Percentiles rank a stretch among this genome's conserved stretches.
These are phyloP conservation scores for Fonsecaea monophora DNA, from an alignment of 2,329 filamentous ascomycete genomes.

Conservation along the genomic window DNA sequence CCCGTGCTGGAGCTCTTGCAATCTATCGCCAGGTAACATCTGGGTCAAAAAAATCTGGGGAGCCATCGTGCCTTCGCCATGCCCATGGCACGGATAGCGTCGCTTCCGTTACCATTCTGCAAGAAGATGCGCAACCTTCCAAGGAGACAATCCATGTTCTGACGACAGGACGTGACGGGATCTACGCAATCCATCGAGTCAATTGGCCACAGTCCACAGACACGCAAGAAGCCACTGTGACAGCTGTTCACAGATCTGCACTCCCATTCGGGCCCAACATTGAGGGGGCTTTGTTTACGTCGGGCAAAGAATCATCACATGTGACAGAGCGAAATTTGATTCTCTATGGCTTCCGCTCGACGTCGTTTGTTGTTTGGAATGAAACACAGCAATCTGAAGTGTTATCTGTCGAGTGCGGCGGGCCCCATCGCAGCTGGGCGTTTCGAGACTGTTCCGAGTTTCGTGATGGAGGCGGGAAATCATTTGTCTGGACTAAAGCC, in stretches of 20 bases:
- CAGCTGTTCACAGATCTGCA: conserved; percentile 69
- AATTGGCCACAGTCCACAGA: conserved; percentile 7
- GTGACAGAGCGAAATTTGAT: conserved; percentile 60
- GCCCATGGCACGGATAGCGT: conserved; percentile 68
- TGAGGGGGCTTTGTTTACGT: conserved; percentile 70
- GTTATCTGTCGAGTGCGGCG: conserved; percentile 78
- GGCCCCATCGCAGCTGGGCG: conserved; percentile 79
- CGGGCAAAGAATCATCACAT: conserved; percentile 37
- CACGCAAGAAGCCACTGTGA: conserved; percentile 1
- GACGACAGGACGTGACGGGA: conserved; percentile 78
- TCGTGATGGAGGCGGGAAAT: conserved; percentile 38
- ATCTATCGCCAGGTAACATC: conserved; percentile 49
- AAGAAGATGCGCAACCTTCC: conserved; percentile 36
- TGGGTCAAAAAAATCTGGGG: conserved; percentile 32
- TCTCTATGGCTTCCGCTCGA: conserved; percentile 81
- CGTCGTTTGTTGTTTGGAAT: conserved; percentile 82
- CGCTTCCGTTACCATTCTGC: conserved; percentile 66
- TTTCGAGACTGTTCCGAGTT: conserved; percentile 50
- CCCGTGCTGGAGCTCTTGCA: conserved; percentile 61
- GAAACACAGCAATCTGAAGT: conserved; percentile 73
- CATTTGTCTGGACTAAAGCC: conserved; percentile 78
- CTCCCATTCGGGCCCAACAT: conserved; percentile 78
- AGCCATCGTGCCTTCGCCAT: conserved; percentile 35
- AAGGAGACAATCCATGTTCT: conserved; percentile 61
- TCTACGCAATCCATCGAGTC: conserved; percentile 68